These are phyloP conservation scores for Ogataea saltuana DNA, from an alignment of 805 yeast genomes.

Conservation along the genomic window DNA sequence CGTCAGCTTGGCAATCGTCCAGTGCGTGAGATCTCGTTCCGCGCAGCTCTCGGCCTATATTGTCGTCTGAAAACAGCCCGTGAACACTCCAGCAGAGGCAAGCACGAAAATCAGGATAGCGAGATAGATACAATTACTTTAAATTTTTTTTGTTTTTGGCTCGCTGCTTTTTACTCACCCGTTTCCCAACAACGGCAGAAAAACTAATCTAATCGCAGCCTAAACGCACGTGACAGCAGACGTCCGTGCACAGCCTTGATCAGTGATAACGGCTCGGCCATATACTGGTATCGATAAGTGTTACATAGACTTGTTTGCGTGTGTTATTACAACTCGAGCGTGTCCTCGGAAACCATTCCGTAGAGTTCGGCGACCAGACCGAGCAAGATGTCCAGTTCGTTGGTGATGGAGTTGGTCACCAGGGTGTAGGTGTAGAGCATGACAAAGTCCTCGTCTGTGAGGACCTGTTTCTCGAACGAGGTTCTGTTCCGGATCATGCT, in stretches of 20 bases:
- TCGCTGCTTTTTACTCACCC: background rate
- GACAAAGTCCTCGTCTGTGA: constrained; percentile 73
- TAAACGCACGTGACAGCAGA: too few relatives aligned
- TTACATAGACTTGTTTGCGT: too few relatives aligned
- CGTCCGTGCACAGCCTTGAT: too few relatives aligned
- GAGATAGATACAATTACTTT: too few relatives aligned
- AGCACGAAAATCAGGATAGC: background rate
- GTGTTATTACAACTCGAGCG: constrained; percentile 46
- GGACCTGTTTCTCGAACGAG: constrained; percentile 32
- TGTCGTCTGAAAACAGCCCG: background rate
- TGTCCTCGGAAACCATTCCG: constrained; percentile 67
- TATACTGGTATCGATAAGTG: too few relatives aligned
- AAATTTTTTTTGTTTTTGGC: too few relatives aligned
- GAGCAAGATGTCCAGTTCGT: constrained; percentile 62
- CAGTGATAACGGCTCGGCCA: too few relatives aligned
- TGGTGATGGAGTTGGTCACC: constrained; percentile 66
- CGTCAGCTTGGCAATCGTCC: background rate
- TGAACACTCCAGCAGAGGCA: background rate
- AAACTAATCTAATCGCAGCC: too few relatives aligned
- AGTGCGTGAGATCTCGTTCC: too few relatives aligned
- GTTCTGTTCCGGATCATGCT: constrained; percentile 52
- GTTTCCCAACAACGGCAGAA: background rate
- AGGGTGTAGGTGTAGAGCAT: constrained; percentile 72
- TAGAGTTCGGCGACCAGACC: constrained; percentile 55
- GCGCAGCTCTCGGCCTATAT: too few relatives aligned